These are phyloP conservation scores for Apophysomyces elegans DNA, from an alignment of 371 early-diverging fungal species.

Conservation along the genomic window DNA sequence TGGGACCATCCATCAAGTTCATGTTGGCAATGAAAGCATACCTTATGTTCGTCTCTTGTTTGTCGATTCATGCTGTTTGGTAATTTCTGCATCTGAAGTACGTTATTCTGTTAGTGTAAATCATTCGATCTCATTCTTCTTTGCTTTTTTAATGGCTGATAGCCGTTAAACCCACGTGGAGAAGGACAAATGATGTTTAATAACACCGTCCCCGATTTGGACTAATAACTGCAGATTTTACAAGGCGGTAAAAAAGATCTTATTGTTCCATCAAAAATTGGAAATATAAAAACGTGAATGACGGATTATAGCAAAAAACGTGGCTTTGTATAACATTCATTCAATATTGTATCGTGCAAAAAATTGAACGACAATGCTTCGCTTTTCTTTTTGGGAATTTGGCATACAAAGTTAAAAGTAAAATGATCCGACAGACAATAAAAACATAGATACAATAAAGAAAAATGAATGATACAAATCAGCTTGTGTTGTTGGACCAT, in stretches of 20 bases:
- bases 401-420: too few relatives aligned
- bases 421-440: too few relatives aligned
- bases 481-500: too few relatives aligned
- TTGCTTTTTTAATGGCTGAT: background rate
- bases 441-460: background rate
- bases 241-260: constrained; percentile 2
- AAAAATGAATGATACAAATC: background rate
- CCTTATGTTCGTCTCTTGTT: too few relatives aligned
- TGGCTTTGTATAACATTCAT: constrained; percentile 8
- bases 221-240: constrained; percentile 1
- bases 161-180: constrained; percentile 1
- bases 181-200: constrained; percentile 6
- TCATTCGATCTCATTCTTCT: background rate
- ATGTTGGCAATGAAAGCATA: too few relatives aligned
- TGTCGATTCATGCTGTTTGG: too few relatives aligned
- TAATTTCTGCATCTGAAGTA: too few relatives aligned
- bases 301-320: constrained; percentile 4
- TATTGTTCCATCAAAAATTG: constrained; percentile 5
- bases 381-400: background rate
- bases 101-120: background rate
- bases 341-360: background rate
- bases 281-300: background rate
- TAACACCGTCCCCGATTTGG: constrained; percentile 10
- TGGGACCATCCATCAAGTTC: too few relatives aligned
- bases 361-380: background rate